Evolutionary conservation across 257 asterid genomes (phyloP), one percentile per base, ranked within the genome.

Genomic region (Phtheirospermum japonicum): DNA sequence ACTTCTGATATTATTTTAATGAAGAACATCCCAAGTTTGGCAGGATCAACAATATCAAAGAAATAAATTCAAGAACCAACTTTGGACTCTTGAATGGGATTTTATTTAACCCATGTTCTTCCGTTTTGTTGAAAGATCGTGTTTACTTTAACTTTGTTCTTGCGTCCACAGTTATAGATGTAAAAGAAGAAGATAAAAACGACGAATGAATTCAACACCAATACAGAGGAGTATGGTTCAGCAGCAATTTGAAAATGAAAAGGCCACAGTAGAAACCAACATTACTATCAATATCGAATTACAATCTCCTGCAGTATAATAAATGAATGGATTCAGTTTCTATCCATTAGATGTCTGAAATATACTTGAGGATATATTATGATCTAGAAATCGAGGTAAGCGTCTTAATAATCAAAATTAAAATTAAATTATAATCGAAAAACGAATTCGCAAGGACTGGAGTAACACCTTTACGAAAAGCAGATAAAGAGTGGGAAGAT

Each of bases 401-500:
- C 10, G 12, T 55, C 37, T 20, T 59, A 32, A 48, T 65, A 61
- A 37, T 20, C 37, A 26, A 65, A 55, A 43, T 8, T n/a, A n/a
- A n/a, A 43, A 10, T n/a, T 4, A 48, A 58, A 39, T 9, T 33
- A 6, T 59, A 40, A 60, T 28, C 28, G 18, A 48, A 8, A 39
- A 68, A 28, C 14, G 18, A 36, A 51, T 37, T 51, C 40, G 33
- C 17, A 79, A 32, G 60, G 48, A 73, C 45, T 11, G 16, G 45
- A 36, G 49, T 49, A 20, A 52, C 43, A 11, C n/a, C 50, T 49
- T 70, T 30, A n/a, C 17, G 18, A 42, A 23, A 63, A 65, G 45
- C 48, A 43, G 26, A 49, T 53, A 64, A 61, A 53, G 13, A 60
- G 23, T 56, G 63, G 62, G 60, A 72, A 60, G 61, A 68, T 31